Evolutionary conservation across 495 filamentous ascomycete species (phyloP).

Genomic region (Aspergillus wentii): DNA sequence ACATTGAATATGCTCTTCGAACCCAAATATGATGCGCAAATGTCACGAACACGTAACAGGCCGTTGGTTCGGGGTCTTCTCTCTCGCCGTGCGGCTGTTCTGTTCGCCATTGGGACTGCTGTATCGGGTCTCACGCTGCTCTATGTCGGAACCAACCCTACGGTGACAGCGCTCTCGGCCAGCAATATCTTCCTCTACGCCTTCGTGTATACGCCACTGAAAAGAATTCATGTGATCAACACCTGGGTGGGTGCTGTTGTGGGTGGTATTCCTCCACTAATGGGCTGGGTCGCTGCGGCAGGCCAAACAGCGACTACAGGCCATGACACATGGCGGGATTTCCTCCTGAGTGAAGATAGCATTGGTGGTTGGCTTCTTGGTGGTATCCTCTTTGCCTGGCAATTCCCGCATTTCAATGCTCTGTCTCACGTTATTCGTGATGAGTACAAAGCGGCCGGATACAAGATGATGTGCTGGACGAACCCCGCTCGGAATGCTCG

Average conservation of each 20-base stretch:
- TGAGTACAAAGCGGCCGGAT: conserved; percentile 83
- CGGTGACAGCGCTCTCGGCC: conserved; percentile 77
- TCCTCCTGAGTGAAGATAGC: conserved; percentile 65
- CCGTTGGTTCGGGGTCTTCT: conserved; percentile 84
- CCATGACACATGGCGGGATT: conserved; percentile 67
- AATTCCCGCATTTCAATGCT: conserved; percentile 97
- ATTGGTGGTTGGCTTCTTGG: conserved; percentile 89
- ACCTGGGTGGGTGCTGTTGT: conserved; percentile 95
- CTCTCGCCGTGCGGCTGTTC: conserved; percentile 63
- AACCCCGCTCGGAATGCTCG: conserved; percentile 79
- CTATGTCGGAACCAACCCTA: conserved; percentile 90
- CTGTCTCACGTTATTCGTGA: conserved; percentile 81
- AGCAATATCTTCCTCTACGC: conserved; percentile 87
- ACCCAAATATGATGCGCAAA: conserved; percentile 81
- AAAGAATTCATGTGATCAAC: conserved; percentile 80
- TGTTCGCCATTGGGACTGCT: conserved; percentile 73
- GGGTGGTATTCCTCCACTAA: conserved; percentile 88
- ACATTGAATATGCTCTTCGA: conserved; percentile 97
- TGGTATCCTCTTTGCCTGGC: conserved; percentile 85
- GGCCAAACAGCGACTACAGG: conserved; percentile 76
- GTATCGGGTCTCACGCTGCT: conserved; percentile 60
- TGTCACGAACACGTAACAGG: conserved; percentile 85
- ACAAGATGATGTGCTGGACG: conserved; percentile 86
- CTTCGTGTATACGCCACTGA: conserved; percentile 87
- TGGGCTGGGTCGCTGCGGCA: conserved; percentile 95